Conservation (phyloP, 331 rosid species). For the Quercus tomentella region DNA sequence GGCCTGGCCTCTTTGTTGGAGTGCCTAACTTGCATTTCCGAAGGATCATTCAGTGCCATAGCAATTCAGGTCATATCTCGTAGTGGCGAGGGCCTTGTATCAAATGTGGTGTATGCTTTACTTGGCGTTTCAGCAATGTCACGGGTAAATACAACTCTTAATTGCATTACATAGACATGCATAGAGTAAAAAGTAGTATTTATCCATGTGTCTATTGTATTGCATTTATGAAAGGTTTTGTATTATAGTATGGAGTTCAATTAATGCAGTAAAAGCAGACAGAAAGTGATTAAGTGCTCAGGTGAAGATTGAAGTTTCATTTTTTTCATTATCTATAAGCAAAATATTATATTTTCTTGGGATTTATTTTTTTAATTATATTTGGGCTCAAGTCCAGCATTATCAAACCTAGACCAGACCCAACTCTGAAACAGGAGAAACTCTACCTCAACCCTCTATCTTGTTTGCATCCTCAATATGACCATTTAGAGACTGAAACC, state of each 20-base stretch:
- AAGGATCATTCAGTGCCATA: conserved; percentile 66
- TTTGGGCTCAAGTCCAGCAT: not conserved
- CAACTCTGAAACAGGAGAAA: no score
- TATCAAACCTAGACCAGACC: not conserved
- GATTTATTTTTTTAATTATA: not conserved
- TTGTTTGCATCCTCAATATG: not conserved
- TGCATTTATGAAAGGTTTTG: not conserved
- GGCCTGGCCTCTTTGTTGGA: conserved; percentile 69
- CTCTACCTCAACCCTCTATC: not conserved
- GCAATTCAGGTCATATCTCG: conserved; percentile 72
- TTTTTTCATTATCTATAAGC: not conserved
- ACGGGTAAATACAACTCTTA: conserved; percentile 52
- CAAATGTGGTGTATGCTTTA: conserved; percentile 90
- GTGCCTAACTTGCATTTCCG: conserved; percentile 41
- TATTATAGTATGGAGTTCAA: not conserved
- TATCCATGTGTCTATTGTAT: not conserved
- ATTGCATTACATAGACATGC: not conserved
- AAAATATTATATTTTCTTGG: not conserved
- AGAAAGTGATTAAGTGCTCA: not conserved
- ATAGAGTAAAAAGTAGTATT: not conserved
- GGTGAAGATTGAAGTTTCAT: not conserved
- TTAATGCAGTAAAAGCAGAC: not conserved
- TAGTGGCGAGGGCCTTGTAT: conserved; percentile 93
- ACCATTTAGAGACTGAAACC: not conserved
- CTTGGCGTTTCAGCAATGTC: conserved; percentile 99